phyloP scores from a whole-genome alignment of 345 rosid species.

The Orychophragmus violaceus region DNA sequence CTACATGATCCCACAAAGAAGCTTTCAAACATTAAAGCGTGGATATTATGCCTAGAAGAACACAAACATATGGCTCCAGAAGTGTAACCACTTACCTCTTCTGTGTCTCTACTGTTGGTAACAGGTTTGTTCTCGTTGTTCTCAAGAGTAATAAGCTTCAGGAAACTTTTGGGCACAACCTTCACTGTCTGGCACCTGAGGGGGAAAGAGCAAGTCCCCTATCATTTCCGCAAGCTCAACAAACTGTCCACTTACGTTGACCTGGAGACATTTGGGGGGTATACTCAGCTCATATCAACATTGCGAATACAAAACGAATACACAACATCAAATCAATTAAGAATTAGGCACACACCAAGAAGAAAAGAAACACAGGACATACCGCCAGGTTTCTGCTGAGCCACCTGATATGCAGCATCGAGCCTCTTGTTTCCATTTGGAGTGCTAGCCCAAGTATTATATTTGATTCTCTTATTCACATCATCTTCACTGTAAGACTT shows the following conservation, averaged over 20 bases:
- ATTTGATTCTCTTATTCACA: conserved; percentile 89
- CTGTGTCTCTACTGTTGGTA: conserved; percentile 96
- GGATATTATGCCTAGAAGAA: too few relatives aligned
- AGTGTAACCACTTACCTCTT: conserved; percentile 59
- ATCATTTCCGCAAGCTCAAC: conserved; percentile 92
- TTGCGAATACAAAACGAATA: too few relatives aligned
- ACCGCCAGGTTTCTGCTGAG: conserved; percentile 59
- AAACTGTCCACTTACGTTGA: conserved; percentile 93
- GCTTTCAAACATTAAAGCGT: conserved; percentile 5
- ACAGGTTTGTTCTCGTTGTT: too few relatives aligned
- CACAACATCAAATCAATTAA: too few relatives aligned
- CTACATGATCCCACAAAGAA: conserved; percentile 27
- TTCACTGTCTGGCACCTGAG: conserved; percentile 90
- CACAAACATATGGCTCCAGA: too few relatives aligned
- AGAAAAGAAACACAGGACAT: conserved; percentile 83
- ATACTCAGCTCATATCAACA: too few relatives aligned
- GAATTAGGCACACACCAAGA: conserved; percentile 59
- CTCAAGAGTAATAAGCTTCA: conserved; percentile 82
- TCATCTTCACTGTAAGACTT: conserved; percentile 99
- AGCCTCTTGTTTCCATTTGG: conserved; percentile 94
- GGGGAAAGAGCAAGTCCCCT: conserved; percentile 95
- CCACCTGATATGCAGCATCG: conserved; percentile 81
- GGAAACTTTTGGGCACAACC: conserved; percentile 81
- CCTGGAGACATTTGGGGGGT: too few relatives aligned
- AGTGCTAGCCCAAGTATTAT: conserved; percentile 93